Evolutionary conservation across 2,329 filamentous ascomycete genomes (phyloP).

Genomic region (Dryadomyces quercivorus): DNA sequence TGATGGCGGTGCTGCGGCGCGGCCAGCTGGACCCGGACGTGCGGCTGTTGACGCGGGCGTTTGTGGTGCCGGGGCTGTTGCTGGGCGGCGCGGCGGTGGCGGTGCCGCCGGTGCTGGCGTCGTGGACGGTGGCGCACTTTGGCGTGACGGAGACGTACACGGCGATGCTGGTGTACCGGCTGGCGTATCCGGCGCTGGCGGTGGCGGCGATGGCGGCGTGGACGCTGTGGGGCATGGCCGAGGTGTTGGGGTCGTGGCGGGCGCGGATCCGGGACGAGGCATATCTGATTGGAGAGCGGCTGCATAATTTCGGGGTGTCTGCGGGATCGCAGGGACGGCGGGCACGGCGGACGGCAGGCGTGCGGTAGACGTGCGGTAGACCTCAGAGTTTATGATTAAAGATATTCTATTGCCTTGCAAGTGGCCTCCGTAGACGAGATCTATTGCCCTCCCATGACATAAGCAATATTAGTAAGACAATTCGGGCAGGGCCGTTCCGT

Average conservation of each 20-base stretch:
- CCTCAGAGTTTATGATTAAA: no score
- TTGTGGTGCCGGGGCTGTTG: slow-evolving; percentile 64
- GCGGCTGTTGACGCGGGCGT: slow-evolving; percentile 66
- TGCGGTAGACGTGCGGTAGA: background rate
- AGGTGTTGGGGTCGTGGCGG: slow-evolving; percentile 64
- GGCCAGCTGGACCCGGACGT: slow-evolving; percentile 74
- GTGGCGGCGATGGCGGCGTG: slow-evolving; percentile 33
- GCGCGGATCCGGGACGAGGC: slow-evolving; percentile 82
- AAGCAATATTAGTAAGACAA: no score
- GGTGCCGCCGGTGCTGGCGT: slow-evolving; percentile 50
- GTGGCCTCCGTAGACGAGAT: no score
- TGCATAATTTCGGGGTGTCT: slow-evolving; percentile 73
- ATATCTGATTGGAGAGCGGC: slow-evolving; percentile 83
- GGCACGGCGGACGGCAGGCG: background rate
- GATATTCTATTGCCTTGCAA: no score
- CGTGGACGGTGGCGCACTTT: slow-evolving; percentile 17
- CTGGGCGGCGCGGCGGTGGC: slow-evolving; percentile 51
- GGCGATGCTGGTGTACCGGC: slow-evolving; percentile 30
- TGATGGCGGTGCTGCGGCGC: slow-evolving; percentile 58
- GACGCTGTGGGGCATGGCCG: slow-evolving; percentile 37
- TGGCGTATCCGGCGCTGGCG: slow-evolving; percentile 58
- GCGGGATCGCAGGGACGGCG: background rate
- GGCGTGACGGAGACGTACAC: slow-evolving; percentile 9
- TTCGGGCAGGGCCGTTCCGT: no score
- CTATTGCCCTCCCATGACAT: no score